Conservation (phyloP, 2,329 filamentous ascomycete species). For the Penicillium thymicola region DNA sequence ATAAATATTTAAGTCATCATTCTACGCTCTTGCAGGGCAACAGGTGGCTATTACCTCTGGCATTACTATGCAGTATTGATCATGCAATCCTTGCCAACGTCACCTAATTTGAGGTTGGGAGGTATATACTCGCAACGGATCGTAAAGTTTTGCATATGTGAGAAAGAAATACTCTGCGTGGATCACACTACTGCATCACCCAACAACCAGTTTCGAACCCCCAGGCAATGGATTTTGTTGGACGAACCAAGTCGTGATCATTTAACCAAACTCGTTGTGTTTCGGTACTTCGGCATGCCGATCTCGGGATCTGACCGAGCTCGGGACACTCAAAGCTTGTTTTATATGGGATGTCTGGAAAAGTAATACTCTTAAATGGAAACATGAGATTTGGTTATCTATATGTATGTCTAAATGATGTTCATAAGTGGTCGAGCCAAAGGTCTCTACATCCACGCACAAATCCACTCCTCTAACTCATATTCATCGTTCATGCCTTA, state of each 20-base stretch:
- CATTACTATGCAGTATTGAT: too few species aligned
- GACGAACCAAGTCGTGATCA: not conserved
- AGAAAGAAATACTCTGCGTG: not conserved
- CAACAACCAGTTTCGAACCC: not conserved
- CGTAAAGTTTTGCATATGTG: not conserved
- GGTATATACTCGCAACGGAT: not conserved
- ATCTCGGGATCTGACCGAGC: not conserved
- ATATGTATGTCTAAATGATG: not conserved
- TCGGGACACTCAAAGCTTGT: not conserved
- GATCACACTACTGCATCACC: not conserved
- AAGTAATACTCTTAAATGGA: not conserved
- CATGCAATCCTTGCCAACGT: too few species aligned
- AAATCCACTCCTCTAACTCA: not conserved
- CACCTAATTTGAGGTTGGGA: not conserved
- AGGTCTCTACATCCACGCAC: not conserved
- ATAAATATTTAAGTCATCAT: too few species aligned
- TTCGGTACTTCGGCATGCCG: not conserved
- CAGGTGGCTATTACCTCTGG: too few species aligned
- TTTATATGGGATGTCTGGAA: not conserved
- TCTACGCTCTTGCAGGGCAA: too few species aligned
- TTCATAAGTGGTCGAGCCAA: not conserved
- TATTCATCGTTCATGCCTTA: not conserved
- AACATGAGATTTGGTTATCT: not conserved
- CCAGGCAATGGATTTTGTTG: not conserved
- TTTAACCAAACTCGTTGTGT: not conserved